A percentile compares a stretch with the other conserved stretches of the same genome.
These are phyloP conservation scores for Malassezia psittaci DNA, from an alignment of 1,284 basidiomycete genomes.

Conservation along the genomic window DNA sequence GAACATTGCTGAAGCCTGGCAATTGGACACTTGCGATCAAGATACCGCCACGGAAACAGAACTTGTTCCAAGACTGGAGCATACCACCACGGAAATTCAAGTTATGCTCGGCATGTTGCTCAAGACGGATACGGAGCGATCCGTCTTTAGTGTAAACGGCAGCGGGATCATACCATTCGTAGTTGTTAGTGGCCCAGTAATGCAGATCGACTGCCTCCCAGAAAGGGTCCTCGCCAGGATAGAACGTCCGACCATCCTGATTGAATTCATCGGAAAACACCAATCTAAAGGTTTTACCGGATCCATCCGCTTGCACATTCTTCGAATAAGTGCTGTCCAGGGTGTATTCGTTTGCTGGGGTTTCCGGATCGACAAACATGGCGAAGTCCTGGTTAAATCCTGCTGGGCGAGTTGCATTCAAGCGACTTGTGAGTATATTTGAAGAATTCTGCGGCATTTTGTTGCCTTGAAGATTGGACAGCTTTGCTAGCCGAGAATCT, in stretches of 20 bases:
- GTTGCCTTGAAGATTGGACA: not conserved
- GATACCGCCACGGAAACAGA: slow-evolving; percentile 88
- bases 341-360: slow-evolving; percentile 32
- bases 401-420: not conserved
- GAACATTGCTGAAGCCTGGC: slow-evolving; percentile 60
- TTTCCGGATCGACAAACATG: slow-evolving; percentile 47
- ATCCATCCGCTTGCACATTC: not conserved
- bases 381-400: not conserved
- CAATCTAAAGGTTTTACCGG: slow-evolving; percentile 27
- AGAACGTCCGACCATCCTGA: slow-evolving; percentile 52
- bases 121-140: slow-evolving; percentile 62
- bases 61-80: slow-evolving; percentile 65
- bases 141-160: slow-evolving; percentile 70
- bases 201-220: slow-evolving; percentile 63
- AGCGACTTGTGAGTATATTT: not conserved
- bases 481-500: not conserved
- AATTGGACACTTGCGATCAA: slow-evolving; percentile 66
- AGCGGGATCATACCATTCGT: slow-evolving; percentile 60
- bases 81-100: slow-evolving; percentile 58
- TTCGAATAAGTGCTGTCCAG: slow-evolving; percentile 51
- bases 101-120: slow-evolving; percentile 52
- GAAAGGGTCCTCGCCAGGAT: slow-evolving; percentile 55
- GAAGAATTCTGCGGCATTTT: no score
- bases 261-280: slow-evolving; percentile 49
- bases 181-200: slow-evolving; percentile 56